Conservation (phyloP, 371 early-diverging fungal genomes). For the Actinomucor elegans region DNA sequence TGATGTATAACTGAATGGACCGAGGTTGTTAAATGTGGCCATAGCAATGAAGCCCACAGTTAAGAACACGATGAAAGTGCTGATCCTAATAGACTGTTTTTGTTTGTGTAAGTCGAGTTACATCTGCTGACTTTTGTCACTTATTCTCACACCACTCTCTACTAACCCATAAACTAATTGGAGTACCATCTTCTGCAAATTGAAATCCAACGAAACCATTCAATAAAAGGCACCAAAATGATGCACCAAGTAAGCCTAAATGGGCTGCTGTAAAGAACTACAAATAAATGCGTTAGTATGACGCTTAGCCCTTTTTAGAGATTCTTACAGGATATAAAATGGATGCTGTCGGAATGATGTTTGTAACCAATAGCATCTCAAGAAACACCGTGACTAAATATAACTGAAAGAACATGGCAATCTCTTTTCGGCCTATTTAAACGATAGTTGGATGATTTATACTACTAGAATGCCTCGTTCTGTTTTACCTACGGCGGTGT, state of each 20-base stretch:
- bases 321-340: constrained; percentile 67
- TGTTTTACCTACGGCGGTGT: constrained; percentile 83
- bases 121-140: constrained; percentile 8
- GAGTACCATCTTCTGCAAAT: constrained; percentile 91
- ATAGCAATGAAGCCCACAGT: constrained; percentile 69
- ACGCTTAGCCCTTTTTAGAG: not conserved
- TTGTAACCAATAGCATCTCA: constrained; percentile 78
- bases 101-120: not conserved
- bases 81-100: constrained; percentile 69
- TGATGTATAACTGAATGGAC: constrained; percentile 55
- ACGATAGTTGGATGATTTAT: not conserved
- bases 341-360: constrained; percentile 78
- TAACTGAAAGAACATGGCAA: constrained; percentile 88
- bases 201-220: constrained; percentile 93
- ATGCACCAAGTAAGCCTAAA: constrained; percentile 68
- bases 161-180: constrained; percentile 55
- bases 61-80: constrained; percentile 61
- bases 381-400: constrained; percentile 70
- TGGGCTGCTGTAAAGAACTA: constrained; percentile 81
- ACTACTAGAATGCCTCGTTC: not conserved
- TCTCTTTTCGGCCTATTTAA: constrained; percentile 78
- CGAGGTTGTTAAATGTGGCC: constrained; percentile 71
- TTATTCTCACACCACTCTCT: constrained; percentile 27
- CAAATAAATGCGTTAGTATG: constrained; percentile 4
- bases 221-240: constrained; percentile 80